These are phyloP conservation scores for Diaporthe capsici DNA, from an alignment of 2,329 filamentous ascomycete species.

Conservation along the genomic window DNA sequence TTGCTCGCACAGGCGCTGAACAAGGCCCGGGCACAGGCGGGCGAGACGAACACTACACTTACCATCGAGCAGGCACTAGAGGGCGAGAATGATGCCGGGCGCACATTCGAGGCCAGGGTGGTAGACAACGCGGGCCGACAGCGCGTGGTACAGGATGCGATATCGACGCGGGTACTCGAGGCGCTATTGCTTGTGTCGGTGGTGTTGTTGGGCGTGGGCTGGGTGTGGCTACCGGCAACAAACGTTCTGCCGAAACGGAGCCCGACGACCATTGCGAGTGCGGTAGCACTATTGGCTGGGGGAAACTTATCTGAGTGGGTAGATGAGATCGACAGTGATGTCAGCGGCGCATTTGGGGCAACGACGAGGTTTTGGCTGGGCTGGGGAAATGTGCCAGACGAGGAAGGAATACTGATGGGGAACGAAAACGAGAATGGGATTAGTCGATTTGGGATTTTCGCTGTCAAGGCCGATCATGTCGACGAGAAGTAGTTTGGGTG, in stretches of 20 bases:
- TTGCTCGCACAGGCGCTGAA: slow-evolving; percentile 69
- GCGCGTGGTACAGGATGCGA: slow-evolving; percentile 36
- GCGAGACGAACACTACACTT: neutral
- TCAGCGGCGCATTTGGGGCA: slow-evolving; percentile 41
- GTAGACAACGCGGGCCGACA: neutral
- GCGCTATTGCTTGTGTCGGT: slow-evolving; percentile 24
- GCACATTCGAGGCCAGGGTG: neutral
- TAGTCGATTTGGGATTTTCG: slow-evolving; percentile 11
- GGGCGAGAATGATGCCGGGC: neutral
- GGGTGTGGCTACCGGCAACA: slow-evolving; percentile 24
- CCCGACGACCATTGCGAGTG: slow-evolving; percentile 54
- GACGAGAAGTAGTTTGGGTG: neutral
- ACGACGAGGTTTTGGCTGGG: slow-evolving; percentile 47
- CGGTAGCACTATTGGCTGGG: slow-evolving; percentile 54
- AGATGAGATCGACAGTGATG: slow-evolving; percentile 43
- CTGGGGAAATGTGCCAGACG: slow-evolving; percentile 42
- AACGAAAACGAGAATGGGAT: slow-evolving; percentile 27
- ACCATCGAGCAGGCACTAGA: neutral
- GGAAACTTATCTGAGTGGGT: slow-evolving; percentile 53
- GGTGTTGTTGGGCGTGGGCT: slow-evolving; percentile 3
- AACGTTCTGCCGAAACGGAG: slow-evolving; percentile 48
- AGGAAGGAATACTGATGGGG: slow-evolving; percentile 14
- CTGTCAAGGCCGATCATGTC: neutral
- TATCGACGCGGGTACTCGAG: slow-evolving; percentile 35
- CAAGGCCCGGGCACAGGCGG: slow-evolving; percentile 31